Conservation (phyloP, 805 yeast species). For the Priceomyces carsonii region DNA sequence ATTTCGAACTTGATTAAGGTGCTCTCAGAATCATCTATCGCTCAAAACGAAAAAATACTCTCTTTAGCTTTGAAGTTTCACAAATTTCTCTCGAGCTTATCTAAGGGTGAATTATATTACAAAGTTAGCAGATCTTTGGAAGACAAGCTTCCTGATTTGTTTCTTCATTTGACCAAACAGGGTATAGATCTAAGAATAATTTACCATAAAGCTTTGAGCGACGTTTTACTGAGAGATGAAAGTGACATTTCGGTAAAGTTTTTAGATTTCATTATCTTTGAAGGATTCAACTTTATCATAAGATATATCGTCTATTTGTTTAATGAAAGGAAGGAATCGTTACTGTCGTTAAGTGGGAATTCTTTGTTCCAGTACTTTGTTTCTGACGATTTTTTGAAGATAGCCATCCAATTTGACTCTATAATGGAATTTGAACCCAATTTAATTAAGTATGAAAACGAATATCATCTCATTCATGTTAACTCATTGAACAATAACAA, state of each 20-base stretch:
- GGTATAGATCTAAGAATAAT: slow-evolving; percentile 30
- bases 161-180: slow-evolving; percentile 34
- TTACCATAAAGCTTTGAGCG: slow-evolving; percentile 13
- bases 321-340: slow-evolving; percentile 11
- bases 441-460: slow-evolving; percentile 37
- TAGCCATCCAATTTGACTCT: slow-evolving; percentile 7
- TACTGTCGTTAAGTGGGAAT: slow-evolving; percentile 23
- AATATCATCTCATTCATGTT: slow-evolving; percentile 37
- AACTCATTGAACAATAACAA: slow-evolving; percentile 38
- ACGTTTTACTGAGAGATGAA: not conserved
- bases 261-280: slow-evolving; percentile 39
- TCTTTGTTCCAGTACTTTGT: slow-evolving; percentile 22
- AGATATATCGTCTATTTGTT: slow-evolving; percentile 28
- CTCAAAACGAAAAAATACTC: slow-evolving; percentile 26
- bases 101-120: slow-evolving; percentile 36
- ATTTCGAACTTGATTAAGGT: not conserved
- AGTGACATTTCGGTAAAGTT: slow-evolving; percentile 11
- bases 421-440: slow-evolving; percentile 21
- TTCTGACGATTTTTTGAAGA: slow-evolving; percentile 13
- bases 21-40: not conserved
- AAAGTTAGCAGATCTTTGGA: slow-evolving; percentile 38
- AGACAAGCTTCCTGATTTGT: slow-evolving; percentile 26
- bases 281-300: slow-evolving; percentile 38
- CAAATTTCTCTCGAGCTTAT: slow-evolving; percentile 23
- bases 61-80: slow-evolving; percentile 35